These are phyloP conservation scores for Nicotiana tomentosiformis DNA, from an alignment of 257 asterid genomes.

Conservation along the genomic window DNA sequence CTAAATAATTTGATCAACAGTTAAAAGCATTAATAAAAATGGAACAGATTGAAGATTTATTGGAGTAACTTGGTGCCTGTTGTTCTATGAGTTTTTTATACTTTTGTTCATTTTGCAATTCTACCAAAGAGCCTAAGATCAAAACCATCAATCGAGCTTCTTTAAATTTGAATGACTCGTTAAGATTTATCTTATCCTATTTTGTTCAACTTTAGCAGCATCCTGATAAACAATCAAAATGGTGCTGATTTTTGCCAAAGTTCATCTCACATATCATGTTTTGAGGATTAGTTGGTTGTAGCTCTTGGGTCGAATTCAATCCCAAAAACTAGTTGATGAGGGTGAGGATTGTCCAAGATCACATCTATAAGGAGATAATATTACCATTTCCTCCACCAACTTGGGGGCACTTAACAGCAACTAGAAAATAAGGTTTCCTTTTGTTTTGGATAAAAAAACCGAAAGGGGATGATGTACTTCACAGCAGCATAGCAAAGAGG, in stretches of 20 bases:
- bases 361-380: not conserved
- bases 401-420: not conserved
- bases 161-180: too few relatives aligned
- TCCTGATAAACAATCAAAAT: not conserved
- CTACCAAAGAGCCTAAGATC: too few relatives aligned
- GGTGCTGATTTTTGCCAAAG: not conserved
- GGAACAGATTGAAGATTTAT: not conserved
- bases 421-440: not conserved
- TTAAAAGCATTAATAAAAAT: not conserved
- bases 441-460: not conserved
- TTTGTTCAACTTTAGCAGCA: too few relatives aligned
- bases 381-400: not conserved
- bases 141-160: too few relatives aligned
- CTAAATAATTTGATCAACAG: not conserved
- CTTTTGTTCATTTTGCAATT: too few relatives aligned
- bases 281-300: not conserved
- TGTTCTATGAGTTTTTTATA: too few relatives aligned
- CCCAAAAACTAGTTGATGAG: not conserved
- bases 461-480: not conserved
- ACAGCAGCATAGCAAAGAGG: not conserved
- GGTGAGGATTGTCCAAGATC: not conserved
- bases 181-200: too few relatives aligned
- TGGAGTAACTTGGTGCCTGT: not conserved
- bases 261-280: not conserved
- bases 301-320: not conserved